Evolutionary conservation across 75 land plant genomes (phyloP).

Genomic region (Chamaecyparis obtusa): DNA sequence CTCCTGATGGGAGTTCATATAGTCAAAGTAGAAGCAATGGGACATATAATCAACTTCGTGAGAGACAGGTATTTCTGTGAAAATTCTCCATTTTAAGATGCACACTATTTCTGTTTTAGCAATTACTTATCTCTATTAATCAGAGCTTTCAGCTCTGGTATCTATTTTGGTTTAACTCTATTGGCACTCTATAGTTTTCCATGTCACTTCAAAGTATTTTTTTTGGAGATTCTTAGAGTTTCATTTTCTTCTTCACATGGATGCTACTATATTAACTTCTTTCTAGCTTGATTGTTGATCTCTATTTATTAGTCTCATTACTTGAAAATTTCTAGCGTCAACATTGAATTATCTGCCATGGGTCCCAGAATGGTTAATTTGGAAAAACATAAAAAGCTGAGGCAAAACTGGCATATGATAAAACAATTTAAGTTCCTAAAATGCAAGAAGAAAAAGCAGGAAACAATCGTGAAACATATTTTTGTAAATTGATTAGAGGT

Average conservation of each 20-base stretch:
- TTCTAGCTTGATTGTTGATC: not conserved
- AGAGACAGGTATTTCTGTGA: slow-evolving; percentile 71
- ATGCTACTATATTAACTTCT: not conserved
- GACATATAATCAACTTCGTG: slow-evolving; percentile 82
- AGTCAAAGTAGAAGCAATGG: slow-evolving; percentile 62
- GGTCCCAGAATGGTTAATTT: not conserved
- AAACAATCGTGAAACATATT: too few relatives aligned
- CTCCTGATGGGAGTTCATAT: slow-evolving; percentile 65
- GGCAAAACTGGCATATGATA: not conserved
- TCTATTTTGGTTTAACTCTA: not conserved
- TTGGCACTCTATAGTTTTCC: not conserved
- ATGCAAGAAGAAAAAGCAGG: not conserved
- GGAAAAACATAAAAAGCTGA: not conserved
- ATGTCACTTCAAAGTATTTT: not conserved
- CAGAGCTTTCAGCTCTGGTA: not conserved
- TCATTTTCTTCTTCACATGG: not conserved
- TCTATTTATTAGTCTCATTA: not conserved
- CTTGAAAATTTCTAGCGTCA: not conserved
- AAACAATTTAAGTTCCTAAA: not conserved
- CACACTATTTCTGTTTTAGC: not conserved
- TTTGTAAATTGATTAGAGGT: not conserved
- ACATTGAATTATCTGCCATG: not conserved
- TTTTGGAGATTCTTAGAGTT: not conserved
- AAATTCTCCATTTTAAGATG: not conserved
- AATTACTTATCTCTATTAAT: not conserved